phyloP scores from a whole-genome alignment of 768 basidiomycete genomes.

The Solioccasus polychromus region DNA sequence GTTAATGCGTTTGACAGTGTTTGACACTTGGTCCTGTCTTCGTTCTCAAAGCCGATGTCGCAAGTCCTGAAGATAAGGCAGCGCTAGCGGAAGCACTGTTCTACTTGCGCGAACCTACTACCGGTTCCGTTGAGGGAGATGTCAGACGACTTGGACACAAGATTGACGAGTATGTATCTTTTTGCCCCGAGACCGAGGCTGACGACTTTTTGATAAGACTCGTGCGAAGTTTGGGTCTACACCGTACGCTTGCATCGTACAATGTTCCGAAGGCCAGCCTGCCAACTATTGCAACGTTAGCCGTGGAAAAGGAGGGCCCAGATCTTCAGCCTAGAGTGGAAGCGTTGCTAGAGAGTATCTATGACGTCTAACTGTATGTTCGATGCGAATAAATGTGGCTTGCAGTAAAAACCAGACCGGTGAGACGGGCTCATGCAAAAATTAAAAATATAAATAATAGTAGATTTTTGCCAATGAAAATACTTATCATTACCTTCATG shows the following conservation, averaged over 20 bases:
- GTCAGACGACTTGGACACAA: too few relatives aligned
- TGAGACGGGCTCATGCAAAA: too few relatives aligned
- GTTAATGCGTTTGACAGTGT: constrained; percentile 43
- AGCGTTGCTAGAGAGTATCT: constrained; percentile 47
- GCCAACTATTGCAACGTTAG: constrained; percentile 43
- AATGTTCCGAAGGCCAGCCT: constrained; percentile 60
- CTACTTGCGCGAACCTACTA: constrained; percentile 57
- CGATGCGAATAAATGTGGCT: too few relatives aligned
- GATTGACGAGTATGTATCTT: constrained; percentile 49
- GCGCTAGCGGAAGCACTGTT: constrained; percentile 54
- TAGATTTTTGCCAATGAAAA: too few relatives aligned
- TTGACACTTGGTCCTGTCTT: constrained; percentile 68
- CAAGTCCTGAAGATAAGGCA: constrained; percentile 61
- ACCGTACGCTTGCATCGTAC: constrained; percentile 56
- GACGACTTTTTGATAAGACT: constrained; percentile 41
- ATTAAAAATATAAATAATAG: too few relatives aligned
- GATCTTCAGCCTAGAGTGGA: constrained; percentile 39
- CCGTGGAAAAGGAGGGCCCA: constrained; percentile 32
- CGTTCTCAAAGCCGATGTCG: constrained; percentile 53
- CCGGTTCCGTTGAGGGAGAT: constrained; percentile 59
- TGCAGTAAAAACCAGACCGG: too few relatives aligned
- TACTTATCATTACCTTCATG: too few relatives aligned
- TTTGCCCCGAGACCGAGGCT: constrained; percentile 8
- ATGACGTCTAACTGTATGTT: constrained; percentile 23
- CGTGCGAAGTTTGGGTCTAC: constrained; percentile 55